Percentiles rank a stretch among this genome's conserved stretches.
These are phyloP conservation scores for Helotiales sp. DNA, from an alignment of 2,329 filamentous ascomycete genomes.

Conservation along the genomic window DNA sequence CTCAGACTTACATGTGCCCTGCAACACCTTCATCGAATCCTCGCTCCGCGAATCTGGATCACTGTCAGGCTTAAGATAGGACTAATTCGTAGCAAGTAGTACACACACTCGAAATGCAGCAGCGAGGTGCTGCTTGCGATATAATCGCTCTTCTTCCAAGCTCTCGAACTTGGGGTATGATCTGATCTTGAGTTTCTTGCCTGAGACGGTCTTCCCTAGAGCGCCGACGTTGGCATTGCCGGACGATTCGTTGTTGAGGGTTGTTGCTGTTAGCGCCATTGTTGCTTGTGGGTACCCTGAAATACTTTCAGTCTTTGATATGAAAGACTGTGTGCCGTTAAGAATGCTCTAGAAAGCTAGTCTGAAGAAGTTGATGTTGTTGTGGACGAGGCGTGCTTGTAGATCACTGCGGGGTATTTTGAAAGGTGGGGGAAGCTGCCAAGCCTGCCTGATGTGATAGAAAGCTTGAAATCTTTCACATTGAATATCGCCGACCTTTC, in stretches of 20 bases:
- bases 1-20: conserved; percentile 55
- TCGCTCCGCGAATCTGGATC: conserved; percentile 31
- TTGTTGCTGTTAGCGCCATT: conserved; percentile 48
- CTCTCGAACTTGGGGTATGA: conserved; percentile 45
- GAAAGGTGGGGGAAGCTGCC: neutral
- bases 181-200: conserved; percentile 52
- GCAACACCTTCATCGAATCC: conserved; percentile 61
- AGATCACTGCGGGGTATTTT: conserved; percentile 5
- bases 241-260: conserved; percentile 44
- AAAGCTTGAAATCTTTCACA: neutral
- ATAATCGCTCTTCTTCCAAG: conserved; percentile 35
- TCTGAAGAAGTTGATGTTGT: neutral
- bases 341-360: neutral
- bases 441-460: neutral
- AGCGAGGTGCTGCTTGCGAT: conserved; percentile 39
- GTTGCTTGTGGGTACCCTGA: neutral
- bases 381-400: neutral
- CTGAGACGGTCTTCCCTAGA: conserved; percentile 51
- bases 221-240: conserved; percentile 51
- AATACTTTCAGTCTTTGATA: neutral
- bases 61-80: neutral
- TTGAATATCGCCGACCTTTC: neutral
- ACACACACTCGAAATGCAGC: conserved; percentile 37
- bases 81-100: neutral
- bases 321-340: neutral